Evolutionary conservation across 2,329 filamentous ascomycete species (phyloP), one percentile per base, ranked within the genome.

Genomic region (Neonectria sp.): DNA sequence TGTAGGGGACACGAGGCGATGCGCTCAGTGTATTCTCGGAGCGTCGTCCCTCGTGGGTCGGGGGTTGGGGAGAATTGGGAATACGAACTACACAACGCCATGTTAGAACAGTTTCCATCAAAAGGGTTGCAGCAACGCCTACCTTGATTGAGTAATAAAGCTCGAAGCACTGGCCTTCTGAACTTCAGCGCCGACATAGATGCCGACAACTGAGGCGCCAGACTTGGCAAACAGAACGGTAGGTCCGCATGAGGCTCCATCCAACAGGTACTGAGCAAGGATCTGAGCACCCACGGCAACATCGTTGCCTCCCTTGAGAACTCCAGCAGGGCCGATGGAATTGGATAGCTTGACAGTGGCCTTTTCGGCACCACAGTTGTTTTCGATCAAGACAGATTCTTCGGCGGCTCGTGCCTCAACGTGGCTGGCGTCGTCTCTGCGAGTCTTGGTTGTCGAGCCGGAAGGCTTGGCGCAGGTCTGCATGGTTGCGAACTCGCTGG

Each of bases 191-290:
- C 73, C 73, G 1, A 71, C 65, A 8, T 76, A 75, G 1, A 76
- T 37, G 31, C 73, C 73, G 29, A 73, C 72, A 11, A 75, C 56
- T 0, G 69, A 65, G 13, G 68, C 60, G 0, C 73, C 73, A 11
- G 72, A 68, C 62, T 76, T 75, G 56, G 73, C 71, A n/a, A 75
- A 73, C 6, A 75, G 25, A 12, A 75, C 71, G 4, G 73, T 75
- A 5, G 64, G 62, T 5, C 73, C 73, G 3, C 73, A 75, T 0
- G 64, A 48, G 12, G 73, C 73, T 2, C 62, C 68, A 13, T 69
- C 65, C 2, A 60, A 63, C 3, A 75, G 58, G 40, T 72, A 76
- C 3, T 75, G 49, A 1, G 73, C 68, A 12, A 75, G 58, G 5
- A 72, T 52, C n/a, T 65, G 61, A 12, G 68, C 59, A 6, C 56